A percentile compares a stretch with the other conserved stretches of the same genome.
Evolutionary conservation across 2,329 filamentous ascomycete species (phyloP).

Genomic region (Sodiomyces alkalinus): DNA sequence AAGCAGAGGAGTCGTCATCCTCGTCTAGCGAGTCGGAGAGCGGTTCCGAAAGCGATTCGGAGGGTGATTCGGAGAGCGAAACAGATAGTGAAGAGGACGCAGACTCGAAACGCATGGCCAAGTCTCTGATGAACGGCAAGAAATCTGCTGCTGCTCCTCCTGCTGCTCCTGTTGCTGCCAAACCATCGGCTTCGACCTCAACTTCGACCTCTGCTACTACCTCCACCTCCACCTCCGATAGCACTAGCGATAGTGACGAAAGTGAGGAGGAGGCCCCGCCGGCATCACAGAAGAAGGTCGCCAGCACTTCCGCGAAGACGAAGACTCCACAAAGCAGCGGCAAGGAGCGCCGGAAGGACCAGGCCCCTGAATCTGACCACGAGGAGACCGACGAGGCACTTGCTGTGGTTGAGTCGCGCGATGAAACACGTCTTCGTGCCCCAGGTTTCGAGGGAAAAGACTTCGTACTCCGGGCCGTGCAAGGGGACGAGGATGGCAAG

Average conservation of each 20-base stretch:
- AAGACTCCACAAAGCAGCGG: slow-evolving; percentile 4
- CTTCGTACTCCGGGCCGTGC: slow-evolving; percentile 36
- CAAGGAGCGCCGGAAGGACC: slow-evolving; percentile 8
- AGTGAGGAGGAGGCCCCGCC: neutral
- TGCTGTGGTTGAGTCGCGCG: slow-evolving; percentile 13
- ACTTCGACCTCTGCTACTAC: neutral
- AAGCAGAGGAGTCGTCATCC: slow-evolving; percentile 1
- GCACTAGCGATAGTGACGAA: slow-evolving; percentile 1
- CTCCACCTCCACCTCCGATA: neutral
- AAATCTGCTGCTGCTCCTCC: no score
- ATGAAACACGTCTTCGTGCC: slow-evolving; percentile 13
- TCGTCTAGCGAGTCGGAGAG: slow-evolving; percentile 2
- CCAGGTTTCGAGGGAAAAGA: slow-evolving; percentile 31
- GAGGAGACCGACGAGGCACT: slow-evolving; percentile 21
- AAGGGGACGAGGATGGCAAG: slow-evolving; percentile 23
- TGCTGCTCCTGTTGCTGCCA: neutral
- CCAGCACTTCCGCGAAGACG: slow-evolving; percentile 5
- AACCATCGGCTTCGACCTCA: neutral
- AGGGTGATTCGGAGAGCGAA: slow-evolving; percentile 10
- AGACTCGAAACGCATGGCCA: slow-evolving; percentile 8
- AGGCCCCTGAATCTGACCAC: slow-evolving; percentile 9
- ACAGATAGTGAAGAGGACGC: slow-evolving; percentile 12
- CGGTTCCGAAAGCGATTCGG: slow-evolving; percentile 13
- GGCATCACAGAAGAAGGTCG: slow-evolving; percentile 1
- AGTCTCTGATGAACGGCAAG: slow-evolving; percentile 4